These are phyloP conservation scores for Phylloporus scabripes DNA, from an alignment of 768 basidiomycete genomes.

Conservation along the genomic window DNA sequence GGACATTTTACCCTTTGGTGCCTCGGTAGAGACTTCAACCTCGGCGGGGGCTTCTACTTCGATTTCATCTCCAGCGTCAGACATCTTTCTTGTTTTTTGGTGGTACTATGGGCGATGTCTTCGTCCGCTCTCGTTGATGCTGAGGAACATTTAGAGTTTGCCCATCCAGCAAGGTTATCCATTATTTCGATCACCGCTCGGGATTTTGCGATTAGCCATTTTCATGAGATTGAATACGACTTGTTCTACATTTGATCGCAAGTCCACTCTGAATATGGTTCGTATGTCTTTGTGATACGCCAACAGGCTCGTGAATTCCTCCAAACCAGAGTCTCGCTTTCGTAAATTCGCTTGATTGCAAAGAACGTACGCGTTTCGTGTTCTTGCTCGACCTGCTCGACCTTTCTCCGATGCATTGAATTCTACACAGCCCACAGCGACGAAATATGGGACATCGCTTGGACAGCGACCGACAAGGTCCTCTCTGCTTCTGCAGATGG, in stretches of 20 bases:
- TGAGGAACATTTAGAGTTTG: conserved; percentile 56
- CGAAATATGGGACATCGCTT: conserved; percentile 72
- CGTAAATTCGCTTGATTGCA: conserved; percentile 64
- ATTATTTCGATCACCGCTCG: conserved; percentile 51
- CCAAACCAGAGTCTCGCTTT: conserved; percentile 60
- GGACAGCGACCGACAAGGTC: conserved; percentile 60
- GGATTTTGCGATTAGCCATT: conserved; percentile 33
- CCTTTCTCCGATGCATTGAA: conserved; percentile 2
- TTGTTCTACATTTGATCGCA: neutral
- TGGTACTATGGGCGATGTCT: conserved; percentile 51
- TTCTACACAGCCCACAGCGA: conserved; percentile 61
- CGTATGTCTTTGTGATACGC: conserved; percentile 12
- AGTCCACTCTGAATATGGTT: conserved; percentile 20
- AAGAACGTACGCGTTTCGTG: conserved; percentile 56
- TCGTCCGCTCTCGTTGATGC: conserved; percentile 96
- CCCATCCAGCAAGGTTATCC: conserved; percentile 22
- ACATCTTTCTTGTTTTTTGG: conserved; percentile 54
- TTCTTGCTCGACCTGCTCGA: conserved; percentile 3
- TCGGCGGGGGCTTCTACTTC: conserved; percentile 62
- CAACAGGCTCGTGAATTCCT: conserved; percentile 20
- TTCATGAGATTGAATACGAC: neutral
- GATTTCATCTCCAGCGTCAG: conserved; percentile 98
- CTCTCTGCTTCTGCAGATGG: conserved; percentile 79
- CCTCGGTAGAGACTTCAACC: conserved; percentile 82
- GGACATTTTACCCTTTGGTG: conserved; percentile 91